phyloP scores from a whole-genome alignment of 192 early-diverging fungal genomes.

The Rhizophagus clarus region DNA sequence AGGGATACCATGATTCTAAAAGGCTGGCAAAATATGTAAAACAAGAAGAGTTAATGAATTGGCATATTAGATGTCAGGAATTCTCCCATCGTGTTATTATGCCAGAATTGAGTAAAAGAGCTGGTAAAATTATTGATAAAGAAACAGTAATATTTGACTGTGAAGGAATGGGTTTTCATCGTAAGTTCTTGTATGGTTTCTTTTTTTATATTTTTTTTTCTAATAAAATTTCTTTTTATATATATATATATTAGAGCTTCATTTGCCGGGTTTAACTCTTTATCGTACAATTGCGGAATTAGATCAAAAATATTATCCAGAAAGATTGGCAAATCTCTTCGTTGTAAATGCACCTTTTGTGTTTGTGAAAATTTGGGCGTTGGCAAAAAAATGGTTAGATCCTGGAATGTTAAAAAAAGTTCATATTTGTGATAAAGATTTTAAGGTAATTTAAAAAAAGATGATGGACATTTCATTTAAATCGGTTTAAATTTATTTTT shows the following conservation, averaged over 20 bases:
- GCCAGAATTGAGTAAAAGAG: constrained; percentile 75
- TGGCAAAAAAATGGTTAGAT: constrained; percentile 78
- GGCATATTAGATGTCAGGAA: constrained; percentile 72
- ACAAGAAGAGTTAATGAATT: constrained; percentile 62
- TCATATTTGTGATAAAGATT: constrained; percentile 26
- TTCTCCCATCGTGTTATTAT: constrained; percentile 72
- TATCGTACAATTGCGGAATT: constrained; percentile 74
- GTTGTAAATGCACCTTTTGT: constrained; percentile 92
- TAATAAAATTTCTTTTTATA: background rate
- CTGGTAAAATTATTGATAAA: constrained; percentile 69
- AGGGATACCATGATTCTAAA: constrained; percentile 68
- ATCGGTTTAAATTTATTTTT: constrained; percentile 37
- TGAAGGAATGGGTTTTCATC: constrained; percentile 78
- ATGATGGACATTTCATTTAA: background rate
- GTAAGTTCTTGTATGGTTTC: constrained; percentile 47
- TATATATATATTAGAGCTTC: constrained; percentile 46
- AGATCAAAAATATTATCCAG: constrained; percentile 95
- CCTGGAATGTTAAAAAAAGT: constrained; percentile 64
- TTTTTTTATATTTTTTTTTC: background rate
- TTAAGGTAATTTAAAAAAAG: background rate
- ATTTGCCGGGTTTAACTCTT: constrained; percentile 69
- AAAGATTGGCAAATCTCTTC: constrained; percentile 88
- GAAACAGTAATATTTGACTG: constrained; percentile 91
- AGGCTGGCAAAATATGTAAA: constrained; percentile 61
- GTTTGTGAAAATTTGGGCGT: constrained; percentile 82